phyloP scores from a whole-genome alignment of 2,329 filamentous ascomycete genomes.

The Ascochyta rabiei region DNA sequence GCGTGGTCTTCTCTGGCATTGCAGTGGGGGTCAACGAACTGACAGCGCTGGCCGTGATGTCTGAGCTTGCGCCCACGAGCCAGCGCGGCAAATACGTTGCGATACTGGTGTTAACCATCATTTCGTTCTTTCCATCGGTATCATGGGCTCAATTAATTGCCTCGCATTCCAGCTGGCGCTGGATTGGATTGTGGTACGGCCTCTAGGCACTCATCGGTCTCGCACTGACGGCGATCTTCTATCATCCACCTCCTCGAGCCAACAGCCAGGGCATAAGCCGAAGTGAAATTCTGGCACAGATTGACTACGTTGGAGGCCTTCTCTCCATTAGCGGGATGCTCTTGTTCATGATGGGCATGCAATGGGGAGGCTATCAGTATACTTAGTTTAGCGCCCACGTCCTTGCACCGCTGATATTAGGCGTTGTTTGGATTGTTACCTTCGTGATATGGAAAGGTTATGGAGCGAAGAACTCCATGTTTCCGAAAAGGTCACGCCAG shows the following conservation, averaged over 20 bases:
- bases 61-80: constrained; percentile 68
- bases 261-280: constrained; percentile 41
- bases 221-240: constrained; percentile 54
- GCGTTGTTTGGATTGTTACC: constrained; percentile 50
- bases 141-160: constrained; percentile 66
- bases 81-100: constrained; percentile 69
- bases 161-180: constrained; percentile 57
- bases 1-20: constrained; percentile 61
- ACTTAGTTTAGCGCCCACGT: constrained; percentile 62
- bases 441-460: constrained; percentile 57
- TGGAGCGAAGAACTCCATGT: constrained; percentile 50
- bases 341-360: constrained; percentile 39
- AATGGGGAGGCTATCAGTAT: constrained; percentile 61
- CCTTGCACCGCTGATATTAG: constrained; percentile 60
- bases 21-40: constrained; percentile 72
- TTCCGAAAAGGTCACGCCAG: constrained; percentile 44
- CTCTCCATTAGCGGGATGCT: constrained; percentile 34
- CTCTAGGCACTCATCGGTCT: constrained; percentile 60
- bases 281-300: constrained; percentile 26
- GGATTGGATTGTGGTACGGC: constrained; percentile 59
- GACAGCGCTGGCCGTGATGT: constrained; percentile 69
- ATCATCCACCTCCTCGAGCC: constrained; percentile 50
- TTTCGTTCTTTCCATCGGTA: constrained; percentile 67
- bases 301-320: constrained; percentile 39
- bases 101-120: constrained; percentile 64